Evolutionary conservation across 2,329 filamentous ascomycete species (phyloP).

Genomic region (Penicillium sp.): DNA sequence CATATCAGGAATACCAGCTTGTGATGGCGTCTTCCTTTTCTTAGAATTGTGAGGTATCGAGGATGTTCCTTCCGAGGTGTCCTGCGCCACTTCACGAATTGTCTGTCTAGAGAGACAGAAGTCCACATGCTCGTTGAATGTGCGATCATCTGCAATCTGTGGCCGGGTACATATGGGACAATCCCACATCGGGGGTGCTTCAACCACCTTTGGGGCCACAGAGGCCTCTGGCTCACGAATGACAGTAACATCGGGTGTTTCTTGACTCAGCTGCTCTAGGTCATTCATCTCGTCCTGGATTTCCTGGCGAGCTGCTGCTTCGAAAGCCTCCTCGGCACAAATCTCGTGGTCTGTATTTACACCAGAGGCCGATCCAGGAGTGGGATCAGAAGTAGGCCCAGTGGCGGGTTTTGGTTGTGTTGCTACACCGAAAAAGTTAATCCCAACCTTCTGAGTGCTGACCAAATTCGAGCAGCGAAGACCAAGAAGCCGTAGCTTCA

Average conservation of each 20-base stretch:
- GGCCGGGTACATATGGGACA: conserved; percentile 85
- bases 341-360: conserved; percentile 58
- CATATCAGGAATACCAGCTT: conserved; percentile 8
- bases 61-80: conserved; percentile 30
- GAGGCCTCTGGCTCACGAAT: conserved; percentile 23
- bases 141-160: conserved; percentile 69
- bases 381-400: conserved; percentile 16
- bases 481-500: conserved; percentile 83
- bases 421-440: conserved; percentile 71
- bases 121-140: conserved; percentile 91
- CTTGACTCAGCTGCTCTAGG: conserved; percentile 61
- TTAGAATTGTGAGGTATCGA: conserved; percentile 6
- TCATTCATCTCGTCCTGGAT: conserved; percentile 61
- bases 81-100: conserved; percentile 77
- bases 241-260: conserved; percentile 30
- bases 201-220: not conserved
- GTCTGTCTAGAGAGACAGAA: conserved; percentile 81
- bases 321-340: conserved; percentile 66
- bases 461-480: conserved; percentile 83
- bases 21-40: conserved; percentile 38
- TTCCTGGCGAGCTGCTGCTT: conserved; percentile 60
- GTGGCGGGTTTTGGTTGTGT: conserved; percentile 22
- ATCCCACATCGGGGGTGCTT: conserved; percentile 63
- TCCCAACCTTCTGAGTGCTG: conserved; percentile 76
- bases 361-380: not conserved